Evolutionary conservation across 2,329 filamentous ascomycete species (phyloP).

Genomic region (Fusarium sp.): DNA sequence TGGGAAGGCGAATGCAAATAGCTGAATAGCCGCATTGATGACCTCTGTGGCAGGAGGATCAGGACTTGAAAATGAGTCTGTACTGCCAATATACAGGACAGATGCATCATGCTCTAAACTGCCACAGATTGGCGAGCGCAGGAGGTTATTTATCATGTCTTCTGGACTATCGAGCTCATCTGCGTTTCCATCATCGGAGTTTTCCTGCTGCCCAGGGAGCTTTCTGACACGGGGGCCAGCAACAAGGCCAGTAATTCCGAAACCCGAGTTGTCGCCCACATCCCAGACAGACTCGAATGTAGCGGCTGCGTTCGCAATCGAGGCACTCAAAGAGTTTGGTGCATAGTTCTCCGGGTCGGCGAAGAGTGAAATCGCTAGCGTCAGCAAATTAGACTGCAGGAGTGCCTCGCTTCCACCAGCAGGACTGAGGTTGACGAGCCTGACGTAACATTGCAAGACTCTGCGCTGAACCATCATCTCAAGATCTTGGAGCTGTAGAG

Average conservation of each 20-base stretch:
- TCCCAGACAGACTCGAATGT: slow-evolving; percentile 97
- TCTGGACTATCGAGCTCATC: slow-evolving; percentile 69
- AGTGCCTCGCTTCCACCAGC: slow-evolving; percentile 85
- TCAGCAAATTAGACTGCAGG: slow-evolving; percentile 89
- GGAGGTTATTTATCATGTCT: slow-evolving; percentile 67
- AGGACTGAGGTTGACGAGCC: slow-evolving; percentile 88
- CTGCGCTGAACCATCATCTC: slow-evolving; percentile 92
- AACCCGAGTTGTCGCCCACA: slow-evolving; percentile 91
- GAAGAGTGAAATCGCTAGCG: slow-evolving; percentile 88
- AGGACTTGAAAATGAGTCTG: slow-evolving; percentile 60
- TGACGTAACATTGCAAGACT: slow-evolving; percentile 94
- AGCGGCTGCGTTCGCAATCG: slow-evolving; percentile 89
- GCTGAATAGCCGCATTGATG: slow-evolving; percentile 90
- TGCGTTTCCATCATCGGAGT: slow-evolving; percentile 50
- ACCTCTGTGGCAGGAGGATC: slow-evolving; percentile 92
- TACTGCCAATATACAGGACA: slow-evolving; percentile 71
- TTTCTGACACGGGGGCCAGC: slow-evolving; percentile 77
- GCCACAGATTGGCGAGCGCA: slow-evolving; percentile 78
- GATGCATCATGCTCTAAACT: slow-evolving; percentile 92
- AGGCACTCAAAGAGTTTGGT: slow-evolving; percentile 84
- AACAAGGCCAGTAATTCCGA: slow-evolving; percentile 89
- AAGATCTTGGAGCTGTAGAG: slow-evolving; percentile 87
- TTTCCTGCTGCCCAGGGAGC: slow-evolving; percentile 74
- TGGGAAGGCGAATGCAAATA: slow-evolving; percentile 92
- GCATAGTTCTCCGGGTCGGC: slow-evolving; percentile 91